phyloP scores from a whole-genome alignment of 164 flowering plant species.

The Brasenia schreberi region DNA sequence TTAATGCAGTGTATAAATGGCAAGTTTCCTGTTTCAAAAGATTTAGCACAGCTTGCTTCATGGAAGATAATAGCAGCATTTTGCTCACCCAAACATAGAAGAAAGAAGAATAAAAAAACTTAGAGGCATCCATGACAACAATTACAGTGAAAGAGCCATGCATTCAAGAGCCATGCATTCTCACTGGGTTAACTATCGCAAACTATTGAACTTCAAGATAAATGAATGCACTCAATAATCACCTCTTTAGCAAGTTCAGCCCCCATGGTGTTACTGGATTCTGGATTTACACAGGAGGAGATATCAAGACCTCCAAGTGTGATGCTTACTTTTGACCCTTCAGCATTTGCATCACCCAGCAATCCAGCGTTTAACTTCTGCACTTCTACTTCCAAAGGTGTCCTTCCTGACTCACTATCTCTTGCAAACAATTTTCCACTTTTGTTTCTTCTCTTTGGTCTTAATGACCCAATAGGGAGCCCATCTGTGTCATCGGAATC shows the following conservation, averaged over 20 bases:
- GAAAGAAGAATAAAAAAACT: too few relatives aligned
- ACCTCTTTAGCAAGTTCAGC: constrained; percentile 7
- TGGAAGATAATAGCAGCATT: too few relatives aligned
- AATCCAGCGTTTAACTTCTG: constrained; percentile 21
- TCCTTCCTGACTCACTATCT: constrained; percentile 2
- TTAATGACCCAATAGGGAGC: constrained; percentile 42
- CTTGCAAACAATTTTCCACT: constrained; percentile 11
- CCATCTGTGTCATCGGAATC: constrained; percentile 25
- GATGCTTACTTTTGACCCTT: constrained; percentile 9
- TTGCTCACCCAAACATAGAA: too few relatives aligned
- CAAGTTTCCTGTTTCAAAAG: too few relatives aligned
- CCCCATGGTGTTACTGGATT: neutral
- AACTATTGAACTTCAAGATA: too few relatives aligned
- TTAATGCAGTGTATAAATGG: too few relatives aligned
- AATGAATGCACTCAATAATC: too few relatives aligned
- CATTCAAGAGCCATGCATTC: too few relatives aligned
- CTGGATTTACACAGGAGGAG: neutral
- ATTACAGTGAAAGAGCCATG: too few relatives aligned
- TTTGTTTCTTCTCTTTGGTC: constrained; percentile 46
- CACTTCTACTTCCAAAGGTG: constrained; percentile 18
- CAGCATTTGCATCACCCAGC: constrained; percentile 11
- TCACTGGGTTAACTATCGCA: too few relatives aligned
- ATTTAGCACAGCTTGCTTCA: too few relatives aligned
- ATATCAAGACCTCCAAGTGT: constrained; percentile 2
- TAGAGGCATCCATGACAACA: too few relatives aligned